A percentile compares a stretch with the other conserved stretches of the same genome.
Evolutionary conservation across 2,329 filamentous ascomycete genomes (phyloP).

Genomic region (Allantophomopsis lycopodina): DNA sequence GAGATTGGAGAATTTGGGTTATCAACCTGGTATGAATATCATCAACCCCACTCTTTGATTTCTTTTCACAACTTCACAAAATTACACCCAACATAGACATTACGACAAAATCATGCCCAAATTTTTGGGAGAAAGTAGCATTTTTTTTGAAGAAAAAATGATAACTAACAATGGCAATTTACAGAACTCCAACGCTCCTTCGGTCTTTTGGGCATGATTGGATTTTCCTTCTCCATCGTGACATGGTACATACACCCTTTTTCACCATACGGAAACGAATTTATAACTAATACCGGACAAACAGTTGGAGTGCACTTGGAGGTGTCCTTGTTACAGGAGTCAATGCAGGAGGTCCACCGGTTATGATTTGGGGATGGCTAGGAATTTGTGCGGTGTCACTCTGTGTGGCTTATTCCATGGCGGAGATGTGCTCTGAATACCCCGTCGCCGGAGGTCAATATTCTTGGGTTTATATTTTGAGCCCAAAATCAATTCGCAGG

Average conservation of each 20-base stretch:
- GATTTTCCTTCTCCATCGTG: slow-evolving; percentile 43
- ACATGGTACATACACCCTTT: slow-evolving; percentile 26
- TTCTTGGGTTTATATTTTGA: slow-evolving; percentile 40
- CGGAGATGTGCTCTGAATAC: slow-evolving; percentile 42
- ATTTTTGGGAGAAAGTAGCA: too few relatives aligned
- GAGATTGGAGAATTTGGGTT: slow-evolving; percentile 4
- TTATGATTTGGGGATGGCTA: slow-evolving; percentile 44
- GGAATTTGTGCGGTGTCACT: slow-evolving; percentile 34
- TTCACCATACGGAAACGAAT: not conserved
- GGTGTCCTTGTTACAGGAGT: slow-evolving; percentile 42
- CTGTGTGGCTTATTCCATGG: slow-evolving; percentile 41
- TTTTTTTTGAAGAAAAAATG: too few relatives aligned
- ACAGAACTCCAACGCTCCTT: slow-evolving; percentile 42
- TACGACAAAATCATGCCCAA: too few relatives aligned
- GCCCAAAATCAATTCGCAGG: slow-evolving; percentile 29
- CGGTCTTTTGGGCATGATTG: slow-evolving; percentile 40
- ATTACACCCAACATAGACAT: too few relatives aligned
- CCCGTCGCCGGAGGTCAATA: slow-evolving; percentile 43
- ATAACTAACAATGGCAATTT: not conserved
- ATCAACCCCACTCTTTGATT: too few relatives aligned
- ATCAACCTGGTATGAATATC: slow-evolving; percentile 4
- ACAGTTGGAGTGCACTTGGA: slow-evolving; percentile 38
- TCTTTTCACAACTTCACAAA: too few relatives aligned
- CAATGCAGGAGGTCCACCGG: slow-evolving; percentile 38
- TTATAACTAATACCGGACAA: slow-evolving; percentile 4